Conservation (phyloP, 2,329 filamentous ascomycete genomes). For the Chrysosporium keratinophilum region DNA sequence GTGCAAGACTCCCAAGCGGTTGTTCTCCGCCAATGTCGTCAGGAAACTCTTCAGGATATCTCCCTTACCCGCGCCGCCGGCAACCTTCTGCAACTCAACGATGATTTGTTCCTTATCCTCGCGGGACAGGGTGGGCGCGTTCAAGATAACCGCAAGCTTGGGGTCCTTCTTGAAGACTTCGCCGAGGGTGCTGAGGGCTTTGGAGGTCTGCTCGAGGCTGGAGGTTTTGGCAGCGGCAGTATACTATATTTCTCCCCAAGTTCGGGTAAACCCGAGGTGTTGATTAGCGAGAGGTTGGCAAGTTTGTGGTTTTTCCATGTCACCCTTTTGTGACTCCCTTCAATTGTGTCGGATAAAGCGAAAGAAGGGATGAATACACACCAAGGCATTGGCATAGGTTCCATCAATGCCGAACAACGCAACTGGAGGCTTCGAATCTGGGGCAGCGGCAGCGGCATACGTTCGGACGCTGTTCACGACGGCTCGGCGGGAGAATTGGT, state of each 20-base stretch:
- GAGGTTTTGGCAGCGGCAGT: slow-evolving; percentile 85
- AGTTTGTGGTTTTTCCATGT: not conserved
- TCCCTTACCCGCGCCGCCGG: slow-evolving; percentile 57
- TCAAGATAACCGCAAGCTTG: slow-evolving; percentile 68
- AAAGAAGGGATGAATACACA: slow-evolving; percentile 44
- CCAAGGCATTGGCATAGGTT: slow-evolving; percentile 96
- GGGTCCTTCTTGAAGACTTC: slow-evolving; percentile 67
- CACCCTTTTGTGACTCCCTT: not conserved
- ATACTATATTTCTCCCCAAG: slow-evolving; percentile 54
- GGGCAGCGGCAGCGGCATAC: slow-evolving; percentile 56
- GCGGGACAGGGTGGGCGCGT: slow-evolving; percentile 65
- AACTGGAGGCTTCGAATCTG: slow-evolving; percentile 71
- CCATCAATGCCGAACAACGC: slow-evolving; percentile 92
- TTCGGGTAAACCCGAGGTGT: not conserved
- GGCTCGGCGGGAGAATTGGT: slow-evolving; percentile 33
- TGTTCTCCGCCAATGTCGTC: slow-evolving; percentile 83
- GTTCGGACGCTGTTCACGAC: slow-evolving; percentile 49
- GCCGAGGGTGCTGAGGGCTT: slow-evolving; percentile 61
- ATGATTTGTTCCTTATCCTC: slow-evolving; percentile 80
- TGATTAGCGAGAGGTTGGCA: slow-evolving; percentile 1
- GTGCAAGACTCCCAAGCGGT: slow-evolving; percentile 73
- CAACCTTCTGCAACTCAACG: slow-evolving; percentile 74
- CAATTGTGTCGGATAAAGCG: not conserved
- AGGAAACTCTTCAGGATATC: slow-evolving; percentile 93
- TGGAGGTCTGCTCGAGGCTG: slow-evolving; percentile 73